Base-by-base conservation (phyloP, 495 filamentous ascomycete genomes). In the Talaromyces wortmannii region DNA sequence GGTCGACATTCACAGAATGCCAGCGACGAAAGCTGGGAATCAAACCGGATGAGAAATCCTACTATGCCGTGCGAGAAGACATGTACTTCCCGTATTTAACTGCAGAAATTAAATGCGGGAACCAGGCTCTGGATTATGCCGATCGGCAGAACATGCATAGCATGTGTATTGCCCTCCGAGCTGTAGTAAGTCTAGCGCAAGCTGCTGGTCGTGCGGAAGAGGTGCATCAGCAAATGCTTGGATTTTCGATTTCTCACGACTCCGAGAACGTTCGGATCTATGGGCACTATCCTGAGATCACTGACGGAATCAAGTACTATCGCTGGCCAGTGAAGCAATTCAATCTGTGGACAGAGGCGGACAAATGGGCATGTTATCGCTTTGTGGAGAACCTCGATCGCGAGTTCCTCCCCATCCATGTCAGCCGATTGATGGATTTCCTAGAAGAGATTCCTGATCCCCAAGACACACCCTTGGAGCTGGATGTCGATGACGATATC, bases 241-340 rank as follows among this genome's bases (percentile, higher is more conserved):
- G 65, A 42, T 80, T 79, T 66, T 78, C 72, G 5, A 64, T 81
- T 56, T 79, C 72, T n/a, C 70, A 78, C 60, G 61, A 79, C 58
- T 52, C 72, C 30, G 18, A 49, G 43, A 31, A 36, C 0, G 59
- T 67, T 23, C 63, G 57, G 33, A 60, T 66, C 29, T 68, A 66
- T 44, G 59, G 61, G 8, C 47, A 68, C 59, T 68, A 68, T 53
- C 16, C 61, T 47, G n/a, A 63, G 3, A 65, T 68, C 10, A 59
- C 42, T 13, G 40, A 55, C 13, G 43, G 56, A 11, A 63, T 54
- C 31, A 58, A 46, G 5, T 64, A 61, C 48, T 64, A 66, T 52
- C 55, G 57, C 36, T 16, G 50, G 31, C 50, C 32, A 11, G 36
- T 57, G 12, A 3, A 45, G 4, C 11, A 43, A 16, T 72, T 73